Percentiles rank a stretch among this genome's conserved stretches.
These are phyloP conservation scores for Gossypium ekmanianum DNA, from an alignment of 345 rosid genomes.

Conservation along the genomic window DNA sequence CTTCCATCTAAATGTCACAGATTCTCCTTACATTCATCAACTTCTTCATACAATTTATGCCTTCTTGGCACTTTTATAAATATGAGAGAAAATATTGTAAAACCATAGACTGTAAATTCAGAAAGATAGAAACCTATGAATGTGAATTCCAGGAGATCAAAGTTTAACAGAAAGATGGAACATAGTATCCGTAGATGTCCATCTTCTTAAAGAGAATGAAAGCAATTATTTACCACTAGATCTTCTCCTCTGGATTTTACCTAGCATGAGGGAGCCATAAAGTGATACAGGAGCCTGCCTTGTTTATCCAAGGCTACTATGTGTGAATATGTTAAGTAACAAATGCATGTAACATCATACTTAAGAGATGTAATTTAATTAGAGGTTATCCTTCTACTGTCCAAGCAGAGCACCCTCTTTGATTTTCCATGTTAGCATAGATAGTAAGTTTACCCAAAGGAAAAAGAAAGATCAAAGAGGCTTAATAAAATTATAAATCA, in stretches of 20 bases:
- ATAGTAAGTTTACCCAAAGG: background rate
- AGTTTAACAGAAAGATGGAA: background rate
- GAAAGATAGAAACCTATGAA: slow-evolving; percentile 8
- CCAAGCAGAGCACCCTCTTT: background rate
- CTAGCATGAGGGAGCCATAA: background rate
- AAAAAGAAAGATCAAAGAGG: background rate
- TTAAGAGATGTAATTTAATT: background rate
- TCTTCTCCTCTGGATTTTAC: background rate
- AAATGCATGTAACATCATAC: background rate
- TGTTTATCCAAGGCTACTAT: background rate
- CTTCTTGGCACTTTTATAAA: background rate
- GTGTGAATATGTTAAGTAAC: background rate
- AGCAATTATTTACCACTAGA: background rate
- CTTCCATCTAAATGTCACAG: background rate
- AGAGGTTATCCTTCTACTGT: background rate
- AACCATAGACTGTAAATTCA: background rate
- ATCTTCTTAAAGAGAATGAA: background rate
- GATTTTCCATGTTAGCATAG: background rate
- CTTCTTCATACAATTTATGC: background rate
- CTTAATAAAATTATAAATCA: background rate
- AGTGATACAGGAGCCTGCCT: background rate
- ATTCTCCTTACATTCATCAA: slow-evolving; percentile 1
- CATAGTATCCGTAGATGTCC: background rate
- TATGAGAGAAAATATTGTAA: slow-evolving; percentile 2
- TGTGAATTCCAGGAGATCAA: background rate